A percentile compares a stretch with the other conserved stretches of the same genome.
These are phyloP conservation scores for Gillenia trifoliata DNA, from an alignment of 306 rosid genomes.

Conservation along the genomic window DNA sequence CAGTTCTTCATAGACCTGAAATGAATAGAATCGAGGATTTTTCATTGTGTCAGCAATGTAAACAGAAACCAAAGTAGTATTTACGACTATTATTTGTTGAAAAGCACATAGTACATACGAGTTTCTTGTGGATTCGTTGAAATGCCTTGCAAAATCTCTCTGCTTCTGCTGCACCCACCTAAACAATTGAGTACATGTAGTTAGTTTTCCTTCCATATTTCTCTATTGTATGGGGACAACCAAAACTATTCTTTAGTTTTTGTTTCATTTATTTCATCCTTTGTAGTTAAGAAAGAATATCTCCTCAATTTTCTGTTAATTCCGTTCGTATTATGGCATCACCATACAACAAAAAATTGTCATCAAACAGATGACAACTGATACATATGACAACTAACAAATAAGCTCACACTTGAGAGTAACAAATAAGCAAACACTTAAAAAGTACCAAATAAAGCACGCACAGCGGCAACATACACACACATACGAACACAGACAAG, in stretches of 20 bases:
- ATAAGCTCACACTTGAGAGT: too few relatives aligned
- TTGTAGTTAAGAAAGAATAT: not conserved
- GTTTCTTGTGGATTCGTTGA: conserved; percentile 57
- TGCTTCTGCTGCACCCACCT: conserved; percentile 64
- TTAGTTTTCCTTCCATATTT: conserved; percentile 2
- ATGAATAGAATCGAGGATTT: not conserved
- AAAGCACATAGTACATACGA: conserved; percentile 37
- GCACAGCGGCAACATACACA: too few relatives aligned
- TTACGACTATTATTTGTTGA: not conserved
- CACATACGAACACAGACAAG: too few relatives aligned
- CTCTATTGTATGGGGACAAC: not conserved
- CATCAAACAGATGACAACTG: not conserved
- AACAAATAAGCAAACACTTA: too few relatives aligned
- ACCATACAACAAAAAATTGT: not conserved
- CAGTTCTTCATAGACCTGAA: conserved; percentile 67
- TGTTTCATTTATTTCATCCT: not conserved
- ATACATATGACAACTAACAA: too few relatives aligned
- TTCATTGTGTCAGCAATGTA: not conserved
- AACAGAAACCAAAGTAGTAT: not conserved
- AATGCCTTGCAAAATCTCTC: conserved; percentile 76
- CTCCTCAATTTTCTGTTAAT: not conserved
- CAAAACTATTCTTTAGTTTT: not conserved
- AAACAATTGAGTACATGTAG: conserved; percentile 23
- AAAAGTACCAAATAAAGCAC: too few relatives aligned
- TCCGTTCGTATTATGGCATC: not conserved